These are phyloP conservation scores for Phytophthora boehmeriae DNA, from an alignment of 352 stramenopile species.

Conservation along the genomic window DNA sequence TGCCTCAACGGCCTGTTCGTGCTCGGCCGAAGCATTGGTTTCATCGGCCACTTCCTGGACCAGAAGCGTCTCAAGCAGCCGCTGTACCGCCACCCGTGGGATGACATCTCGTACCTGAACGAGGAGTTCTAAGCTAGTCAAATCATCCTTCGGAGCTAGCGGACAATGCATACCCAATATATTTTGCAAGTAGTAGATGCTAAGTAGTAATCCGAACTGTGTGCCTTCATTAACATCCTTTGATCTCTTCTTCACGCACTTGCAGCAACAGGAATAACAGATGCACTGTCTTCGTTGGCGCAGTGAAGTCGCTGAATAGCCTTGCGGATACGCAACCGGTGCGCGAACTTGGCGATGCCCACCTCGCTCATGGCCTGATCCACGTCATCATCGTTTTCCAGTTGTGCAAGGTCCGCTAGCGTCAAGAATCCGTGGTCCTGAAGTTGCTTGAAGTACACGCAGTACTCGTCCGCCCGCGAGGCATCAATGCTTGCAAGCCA, in stretches of 20 bases:
- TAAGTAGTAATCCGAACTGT: slow-evolving; percentile 40
- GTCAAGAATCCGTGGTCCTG: slow-evolving; percentile 70
- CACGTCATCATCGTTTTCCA: slow-evolving; percentile 67
- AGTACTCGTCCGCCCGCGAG: slow-evolving; percentile 53
- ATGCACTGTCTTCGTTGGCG: slow-evolving; percentile 10
- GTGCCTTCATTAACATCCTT: slow-evolving; percentile 25
- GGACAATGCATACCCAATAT: slow-evolving; percentile 18
- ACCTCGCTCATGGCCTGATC: slow-evolving; percentile 80
- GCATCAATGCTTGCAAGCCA: slow-evolving; percentile 67
- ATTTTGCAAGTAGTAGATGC: slow-evolving; percentile 34
- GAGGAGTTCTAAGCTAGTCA: slow-evolving; percentile 62
- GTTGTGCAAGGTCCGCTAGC: slow-evolving; percentile 58
- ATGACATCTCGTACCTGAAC: slow-evolving; percentile 97
- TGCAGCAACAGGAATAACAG: slow-evolving; percentile 34
- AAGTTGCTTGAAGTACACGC: slow-evolving; percentile 60
- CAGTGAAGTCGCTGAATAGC: slow-evolving; percentile 60
- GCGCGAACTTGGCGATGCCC: slow-evolving; percentile 78
- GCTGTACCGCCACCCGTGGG: slow-evolving; percentile 97
- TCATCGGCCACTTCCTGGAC: slow-evolving; percentile 97
- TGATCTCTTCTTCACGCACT: slow-evolving; percentile 33
- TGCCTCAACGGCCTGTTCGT: slow-evolving; percentile 96
- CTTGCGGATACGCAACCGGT: slow-evolving; percentile 72
- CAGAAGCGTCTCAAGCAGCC: slow-evolving; percentile 98
- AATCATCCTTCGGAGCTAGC: slow-evolving; percentile 5
- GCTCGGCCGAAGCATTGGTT: slow-evolving; percentile 86